These are phyloP conservation scores for Pseudogymnoascus sp. DNA, from an alignment of 2,329 filamentous ascomycete genomes.

Conservation along the genomic window DNA sequence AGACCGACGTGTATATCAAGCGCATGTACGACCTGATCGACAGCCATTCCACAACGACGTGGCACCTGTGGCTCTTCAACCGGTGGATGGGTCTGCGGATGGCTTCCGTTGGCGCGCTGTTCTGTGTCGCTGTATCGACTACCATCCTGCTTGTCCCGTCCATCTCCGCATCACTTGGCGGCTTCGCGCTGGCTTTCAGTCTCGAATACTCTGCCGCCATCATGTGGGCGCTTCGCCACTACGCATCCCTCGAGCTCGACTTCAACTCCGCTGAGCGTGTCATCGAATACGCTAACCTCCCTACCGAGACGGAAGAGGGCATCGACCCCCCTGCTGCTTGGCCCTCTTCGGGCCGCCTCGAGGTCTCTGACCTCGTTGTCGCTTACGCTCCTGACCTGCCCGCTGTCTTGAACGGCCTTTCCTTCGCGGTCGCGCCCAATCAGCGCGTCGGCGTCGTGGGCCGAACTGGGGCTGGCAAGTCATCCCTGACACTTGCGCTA, in stretches of 20 bases:
- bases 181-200: constrained; percentile 67
- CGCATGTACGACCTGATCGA: constrained; percentile 65
- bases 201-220: constrained; percentile 59
- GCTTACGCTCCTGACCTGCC: constrained; percentile 64
- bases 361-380: constrained; percentile 65
- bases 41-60: constrained; percentile 55
- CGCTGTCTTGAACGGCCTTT: constrained; percentile 61
- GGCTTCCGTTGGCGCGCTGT: constrained; percentile 59
- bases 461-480: constrained; percentile 71
- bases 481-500: constrained; percentile 63
- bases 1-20: constrained; percentile 55
- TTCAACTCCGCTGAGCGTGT: constrained; percentile 75
- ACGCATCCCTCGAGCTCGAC: constrained; percentile 63
- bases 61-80: constrained; percentile 64
- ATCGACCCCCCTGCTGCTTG: constrained; percentile 58
- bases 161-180: constrained; percentile 63
- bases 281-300: constrained; percentile 63
- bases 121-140: constrained; percentile 56
- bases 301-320: constrained; percentile 58
- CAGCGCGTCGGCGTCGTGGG: constrained; percentile 71
- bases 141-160: constrained; percentile 53
- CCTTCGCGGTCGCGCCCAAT: constrained; percentile 56
- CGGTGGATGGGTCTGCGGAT: constrained; percentile 71
- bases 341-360: constrained; percentile 65
- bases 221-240: constrained; percentile 58